Base-by-base conservation (phyloP, 108 stramenopile species). In the Skeletonema menzelii region DNA sequence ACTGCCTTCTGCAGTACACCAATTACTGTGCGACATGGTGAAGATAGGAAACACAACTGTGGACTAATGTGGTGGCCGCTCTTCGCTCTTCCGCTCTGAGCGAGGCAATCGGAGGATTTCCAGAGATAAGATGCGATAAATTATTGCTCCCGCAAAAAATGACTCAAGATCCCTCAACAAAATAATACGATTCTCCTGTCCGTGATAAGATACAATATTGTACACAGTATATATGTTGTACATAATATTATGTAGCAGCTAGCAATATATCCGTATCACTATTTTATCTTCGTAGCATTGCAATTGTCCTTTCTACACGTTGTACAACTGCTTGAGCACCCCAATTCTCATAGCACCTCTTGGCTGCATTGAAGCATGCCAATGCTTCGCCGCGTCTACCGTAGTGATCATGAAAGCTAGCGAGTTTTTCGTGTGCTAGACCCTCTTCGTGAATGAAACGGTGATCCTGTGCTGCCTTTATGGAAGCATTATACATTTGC, bases 391-490 rank as follows among this genome's bases (percentile, higher is more conserved):
- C 15, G 35, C 27, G 56, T 26, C 37, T 57, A 57, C 69, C 27
- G 15, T 59, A 58, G 47, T 65, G 20, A 32, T 30, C 20, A 56
- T 65, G 53, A 46, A 70, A 56, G 19, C 35, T 67, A 28, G 76
- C 80, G 13, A 68, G 28, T 55, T 67, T 24, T 53, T 85, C 80
- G 37, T 65, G 57, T 17, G 80, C 84, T 35, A 85, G 42, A 8
- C 70, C 84, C 34, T 85, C 63, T 56, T 85, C 68, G 59, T 73
- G 42, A 55, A 68, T 34, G 62, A 85, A 74, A 66, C 84, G 30
- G 64, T 80, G 63, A 34, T 82, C 64, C 22, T 61, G 56, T 17
- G 81, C 72, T 14, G 70, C 35, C 13, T 53, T 60, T 19, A 80
- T 85, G 1, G 84, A 49, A 10, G 49, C 64, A 27, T 78, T 65